Base-by-base conservation (phyloP, 192 early-diverging fungal species). In the Coemansia javaensis region DNA sequence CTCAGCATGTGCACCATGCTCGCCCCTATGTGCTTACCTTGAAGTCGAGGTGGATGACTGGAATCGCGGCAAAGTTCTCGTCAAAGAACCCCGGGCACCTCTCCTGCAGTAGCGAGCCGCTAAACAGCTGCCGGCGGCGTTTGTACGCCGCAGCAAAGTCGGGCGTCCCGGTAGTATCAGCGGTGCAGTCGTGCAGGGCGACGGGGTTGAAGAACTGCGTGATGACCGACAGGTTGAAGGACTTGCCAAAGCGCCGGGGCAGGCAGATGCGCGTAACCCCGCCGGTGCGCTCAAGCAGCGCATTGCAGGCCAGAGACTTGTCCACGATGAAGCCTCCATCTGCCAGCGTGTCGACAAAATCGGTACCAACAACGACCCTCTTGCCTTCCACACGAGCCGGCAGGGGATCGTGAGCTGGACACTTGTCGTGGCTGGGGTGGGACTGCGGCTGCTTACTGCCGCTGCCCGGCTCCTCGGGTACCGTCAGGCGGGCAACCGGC, bases 171-270 rank as follows among this genome's bases (percentile, higher is more conserved):
- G 36, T 6, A 8, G 7, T 2, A 36, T 16, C 12, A 20, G 7
- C 16, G 23, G 1, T 11, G 20, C 36, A 16, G 50, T 48, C 17
- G 9, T 15, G 30, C 14, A 30, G 10, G 30, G 41, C 33, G 4
- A 23, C 11, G 7, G 48, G 33, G 40, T 61, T 61, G 40, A 61
- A 53, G 23, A 61, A 53, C 45, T 44, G 44, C 23, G 47, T 50
- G 3, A 61, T 32, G 17, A 61, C 45, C 32, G 44, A 61, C 8
- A 61, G 22, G 24, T 53, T 61, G 44, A 61, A 61, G 12, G 32
- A 46, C 38, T 51, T 52, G 11, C 49, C 48, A 31, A 52, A 60
- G 0, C 48, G 42, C 5, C 48, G 39, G 5, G 57, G 57, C 32
- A 59, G 23, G n/a, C 44, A 52, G 18, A 59, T 28, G 41, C 56